phyloP scores from a whole-genome alignment of 306 rosid species.

The Malus domestica region DNA sequence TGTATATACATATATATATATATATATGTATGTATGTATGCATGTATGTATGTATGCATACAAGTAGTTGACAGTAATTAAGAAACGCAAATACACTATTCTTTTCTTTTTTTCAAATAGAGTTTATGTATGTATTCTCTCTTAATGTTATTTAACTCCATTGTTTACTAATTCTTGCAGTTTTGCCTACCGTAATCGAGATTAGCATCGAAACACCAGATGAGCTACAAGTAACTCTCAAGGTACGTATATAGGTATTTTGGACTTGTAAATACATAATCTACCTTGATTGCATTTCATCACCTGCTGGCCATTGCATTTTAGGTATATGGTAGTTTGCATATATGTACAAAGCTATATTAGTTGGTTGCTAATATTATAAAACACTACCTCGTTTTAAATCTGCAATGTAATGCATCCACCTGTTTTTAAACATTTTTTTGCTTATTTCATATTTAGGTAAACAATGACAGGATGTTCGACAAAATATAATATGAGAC shows the following conservation, averaged over 20 bases:
- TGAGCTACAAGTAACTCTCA: slow-evolving; percentile 65
- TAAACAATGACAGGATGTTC: not conserved
- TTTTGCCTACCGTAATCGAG: slow-evolving; percentile 80
- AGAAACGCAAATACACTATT: no score
- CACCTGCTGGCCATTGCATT: no score
- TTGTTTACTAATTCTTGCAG: slow-evolving; percentile 27
- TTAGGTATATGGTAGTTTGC: no score
- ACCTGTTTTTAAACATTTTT: not conserved
- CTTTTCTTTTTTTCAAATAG: no score
- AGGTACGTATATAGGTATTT: slow-evolving; percentile 35
- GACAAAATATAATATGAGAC: no score
- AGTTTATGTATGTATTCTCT: not conserved
- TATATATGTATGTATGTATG: no score
- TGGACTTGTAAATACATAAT: not conserved
- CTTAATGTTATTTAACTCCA: not conserved
- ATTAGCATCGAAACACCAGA: slow-evolving; percentile 59
- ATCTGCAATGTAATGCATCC: not conserved
- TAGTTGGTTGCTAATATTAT: not conserved
- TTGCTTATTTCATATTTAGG: not conserved
- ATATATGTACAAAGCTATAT: no score
- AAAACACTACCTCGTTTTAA: not conserved
- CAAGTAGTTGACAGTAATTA: no score
- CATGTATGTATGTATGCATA: no score
- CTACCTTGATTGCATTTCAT: no score
- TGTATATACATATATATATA: no score